These are phyloP conservation scores for Mariannaea elegans DNA, from an alignment of 2,329 filamentous ascomycete genomes.

Conservation along the genomic window DNA sequence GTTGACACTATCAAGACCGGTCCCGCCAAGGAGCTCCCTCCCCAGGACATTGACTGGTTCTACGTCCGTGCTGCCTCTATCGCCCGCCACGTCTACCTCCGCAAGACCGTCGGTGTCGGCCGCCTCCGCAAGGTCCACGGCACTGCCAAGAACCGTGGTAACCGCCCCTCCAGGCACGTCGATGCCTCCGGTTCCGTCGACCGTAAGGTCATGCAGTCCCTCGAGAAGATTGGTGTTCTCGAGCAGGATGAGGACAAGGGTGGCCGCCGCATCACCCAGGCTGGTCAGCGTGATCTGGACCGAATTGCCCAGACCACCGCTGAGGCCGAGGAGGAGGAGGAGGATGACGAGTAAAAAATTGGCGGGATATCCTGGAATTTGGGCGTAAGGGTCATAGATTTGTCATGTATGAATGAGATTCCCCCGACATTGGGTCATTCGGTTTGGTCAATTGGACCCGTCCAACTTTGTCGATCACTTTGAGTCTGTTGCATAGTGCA, in stretches of 20 bases:
- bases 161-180: slow-evolving; percentile 91
- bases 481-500: slow-evolving; percentile 24
- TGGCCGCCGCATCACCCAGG: slow-evolving; percentile 97
- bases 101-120: slow-evolving; percentile 99
- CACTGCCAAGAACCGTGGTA: slow-evolving; percentile 95
- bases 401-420: slow-evolving; percentile 53
- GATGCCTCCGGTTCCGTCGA: slow-evolving; percentile 95
- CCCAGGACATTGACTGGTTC: slow-evolving; percentile 98
- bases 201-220: slow-evolving; percentile 95
- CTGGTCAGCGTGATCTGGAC: slow-evolving; percentile 98
- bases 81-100: slow-evolving; percentile 98
- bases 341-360: slow-evolving; percentile 70
- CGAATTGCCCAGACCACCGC: slow-evolving; percentile 86
- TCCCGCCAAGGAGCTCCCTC: slow-evolving; percentile 94
- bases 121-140: slow-evolving; percentile 97
- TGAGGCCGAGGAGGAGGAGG: slow-evolving; percentile 73
- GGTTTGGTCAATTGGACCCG: slow-evolving; percentile 47
- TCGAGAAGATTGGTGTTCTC: slow-evolving; percentile 99
- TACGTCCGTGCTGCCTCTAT: slow-evolving; percentile 90
- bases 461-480: slow-evolving; percentile 37
- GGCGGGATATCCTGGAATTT: slow-evolving; percentile 42
- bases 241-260: slow-evolving; percentile 99
- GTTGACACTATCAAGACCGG: slow-evolving; percentile 99
- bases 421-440: slow-evolving; percentile 49
- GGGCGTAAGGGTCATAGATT: slow-evolving; percentile 53